These are phyloP conservation scores for Protomyces pachydermus DNA, from an alignment of 1,139 yeast species.

Conservation along the genomic window DNA sequence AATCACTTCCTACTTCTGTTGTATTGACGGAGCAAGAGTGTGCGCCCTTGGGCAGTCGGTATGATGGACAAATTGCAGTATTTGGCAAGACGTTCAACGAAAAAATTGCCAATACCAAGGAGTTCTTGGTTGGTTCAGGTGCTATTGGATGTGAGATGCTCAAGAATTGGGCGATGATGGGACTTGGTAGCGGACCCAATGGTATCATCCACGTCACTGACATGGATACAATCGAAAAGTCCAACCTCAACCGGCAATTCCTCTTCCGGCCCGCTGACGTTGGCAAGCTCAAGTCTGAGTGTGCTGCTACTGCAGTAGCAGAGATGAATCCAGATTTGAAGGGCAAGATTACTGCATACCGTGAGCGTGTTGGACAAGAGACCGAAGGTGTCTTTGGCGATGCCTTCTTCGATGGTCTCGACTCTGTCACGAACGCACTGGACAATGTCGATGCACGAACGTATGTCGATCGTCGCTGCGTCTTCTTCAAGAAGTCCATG, in stretches of 20 bases:
- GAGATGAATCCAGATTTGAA: conserved; percentile 77
- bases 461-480: conserved; percentile 94
- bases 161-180: conserved; percentile 97
- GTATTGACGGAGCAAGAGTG: conserved; percentile 68
- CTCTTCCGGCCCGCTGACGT: conserved; percentile 92
- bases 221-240: conserved; percentile 90
- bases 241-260: conserved; percentile 92
- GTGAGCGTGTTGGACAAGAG: conserved; percentile 89
- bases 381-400: conserved; percentile 84
- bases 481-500: conserved; percentile 82
- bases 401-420: conserved; percentile 76
- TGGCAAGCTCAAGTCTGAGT: conserved; percentile 84
- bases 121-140: conserved; percentile 94
- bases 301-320: conserved; percentile 78
- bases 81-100: conserved; percentile 78
- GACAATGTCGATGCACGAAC: conserved; percentile 98
- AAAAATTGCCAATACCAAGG: conserved; percentile 65
- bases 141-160: conserved; percentile 99
- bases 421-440: conserved; percentile 89
- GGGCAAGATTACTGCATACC: conserved; percentile 69
- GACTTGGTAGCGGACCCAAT: conserved; percentile 83
- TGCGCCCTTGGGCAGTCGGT: conserved; percentile 71
- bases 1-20: conserved; percentile 66
- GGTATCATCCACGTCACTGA: conserved; percentile 86
- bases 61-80: conserved; percentile 90